These are phyloP conservation scores for Kwoniella mangroviensis DNA, from an alignment of 768 basidiomycete species.

Conservation along the genomic window DNA sequence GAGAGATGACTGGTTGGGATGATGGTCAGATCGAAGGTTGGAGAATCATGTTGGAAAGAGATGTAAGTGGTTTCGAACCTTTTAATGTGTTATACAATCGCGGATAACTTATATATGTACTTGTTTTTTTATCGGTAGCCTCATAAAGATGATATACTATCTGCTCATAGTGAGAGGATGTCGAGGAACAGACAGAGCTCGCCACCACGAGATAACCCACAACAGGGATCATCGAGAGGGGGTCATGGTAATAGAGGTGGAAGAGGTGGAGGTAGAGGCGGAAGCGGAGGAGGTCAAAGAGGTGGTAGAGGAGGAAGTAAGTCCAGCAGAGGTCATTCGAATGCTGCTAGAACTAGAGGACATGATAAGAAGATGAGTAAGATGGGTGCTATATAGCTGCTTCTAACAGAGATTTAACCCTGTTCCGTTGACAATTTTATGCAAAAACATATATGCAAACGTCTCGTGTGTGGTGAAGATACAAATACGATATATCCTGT, in stretches of 20 bases:
- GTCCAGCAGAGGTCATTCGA: slow-evolving; percentile 73
- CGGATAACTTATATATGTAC: slow-evolving; percentile 2
- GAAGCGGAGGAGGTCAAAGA: slow-evolving; percentile 57
- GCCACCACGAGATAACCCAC: slow-evolving; percentile 11
- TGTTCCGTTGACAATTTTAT: too few species aligned
- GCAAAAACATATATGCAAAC: too few species aligned
- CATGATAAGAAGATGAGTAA: slow-evolving; percentile 87
- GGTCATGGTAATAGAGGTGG: slow-evolving; percentile 57
- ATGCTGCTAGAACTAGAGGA: slow-evolving; percentile 77
- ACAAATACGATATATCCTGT: too few species aligned
- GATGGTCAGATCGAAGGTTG: slow-evolving; percentile 93
- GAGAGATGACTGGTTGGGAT: slow-evolving; percentile 68
- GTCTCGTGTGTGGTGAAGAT: too few species aligned
- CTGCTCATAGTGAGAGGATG: slow-evolving; percentile 62
- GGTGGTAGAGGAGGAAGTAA: slow-evolving; percentile 77
- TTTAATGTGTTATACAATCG: neutral
- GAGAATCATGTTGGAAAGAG: slow-evolving; percentile 84
- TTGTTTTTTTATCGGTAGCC: slow-evolving; percentile 22
- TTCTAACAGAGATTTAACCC: neutral
- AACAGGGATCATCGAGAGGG: slow-evolving; percentile 23
- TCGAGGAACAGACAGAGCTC: slow-evolving; percentile 33
- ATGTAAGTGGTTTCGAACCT: slow-evolving; percentile 64
- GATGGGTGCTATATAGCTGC: slow-evolving; percentile 56
- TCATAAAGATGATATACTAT: slow-evolving; percentile 52
- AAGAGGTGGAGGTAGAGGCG: slow-evolving; percentile 47